A percentile compares a stretch with the other conserved stretches of the same genome.
These are phyloP conservation scores for Pelargonium australe DNA, from an alignment of 441 rosid genomes.

Conservation along the genomic window DNA sequence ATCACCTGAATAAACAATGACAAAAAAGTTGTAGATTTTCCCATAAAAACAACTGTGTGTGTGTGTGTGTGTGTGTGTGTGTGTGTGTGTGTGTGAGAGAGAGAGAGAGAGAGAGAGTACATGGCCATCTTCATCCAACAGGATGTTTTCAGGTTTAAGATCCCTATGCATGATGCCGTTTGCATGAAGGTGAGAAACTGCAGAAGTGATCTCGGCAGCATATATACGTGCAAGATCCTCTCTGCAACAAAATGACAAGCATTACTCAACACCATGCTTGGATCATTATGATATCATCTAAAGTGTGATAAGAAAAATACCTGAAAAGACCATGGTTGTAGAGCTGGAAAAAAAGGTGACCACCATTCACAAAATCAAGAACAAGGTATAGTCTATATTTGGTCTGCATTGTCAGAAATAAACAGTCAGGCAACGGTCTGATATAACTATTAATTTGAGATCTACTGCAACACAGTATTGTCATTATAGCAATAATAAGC, in stretches of 20 bases:
- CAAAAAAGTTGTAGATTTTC: conserved; percentile 8
- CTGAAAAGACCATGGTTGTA: conserved; percentile 93
- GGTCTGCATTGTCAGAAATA: conserved; percentile 42
- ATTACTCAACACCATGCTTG: conserved; percentile 16
- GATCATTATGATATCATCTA: neutral
- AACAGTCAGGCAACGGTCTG: neutral
- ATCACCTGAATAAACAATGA: conserved; percentile 37
- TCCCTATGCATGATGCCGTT: conserved; percentile 97
- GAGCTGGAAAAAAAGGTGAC: conserved; percentile 95
- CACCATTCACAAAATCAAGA: conserved; percentile 89
- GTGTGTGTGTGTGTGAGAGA: conserved; percentile 2
- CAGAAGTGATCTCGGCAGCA: conserved; percentile 87
- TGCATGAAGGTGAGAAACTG: conserved; percentile 84
- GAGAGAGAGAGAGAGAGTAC: conserved; percentile 35
- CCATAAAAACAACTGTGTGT: neutral
- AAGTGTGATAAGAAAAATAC: conserved; percentile 28
- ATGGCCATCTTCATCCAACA: conserved; percentile 80
- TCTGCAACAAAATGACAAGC: conserved; percentile 31
- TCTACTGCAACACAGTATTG: neutral
- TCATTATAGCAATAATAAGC: neutral
- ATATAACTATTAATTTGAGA: neutral
- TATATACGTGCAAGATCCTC: conserved; percentile 92
- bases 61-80: neutral
- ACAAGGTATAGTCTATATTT: conserved; percentile 83
- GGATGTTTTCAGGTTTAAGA: conserved; percentile 91